A percentile compares a stretch with the other conserved stretches of the same genome.
Conservation (phyloP, 2,329 filamentous ascomycete species). For the Neonectria neomacrospora region DNA sequence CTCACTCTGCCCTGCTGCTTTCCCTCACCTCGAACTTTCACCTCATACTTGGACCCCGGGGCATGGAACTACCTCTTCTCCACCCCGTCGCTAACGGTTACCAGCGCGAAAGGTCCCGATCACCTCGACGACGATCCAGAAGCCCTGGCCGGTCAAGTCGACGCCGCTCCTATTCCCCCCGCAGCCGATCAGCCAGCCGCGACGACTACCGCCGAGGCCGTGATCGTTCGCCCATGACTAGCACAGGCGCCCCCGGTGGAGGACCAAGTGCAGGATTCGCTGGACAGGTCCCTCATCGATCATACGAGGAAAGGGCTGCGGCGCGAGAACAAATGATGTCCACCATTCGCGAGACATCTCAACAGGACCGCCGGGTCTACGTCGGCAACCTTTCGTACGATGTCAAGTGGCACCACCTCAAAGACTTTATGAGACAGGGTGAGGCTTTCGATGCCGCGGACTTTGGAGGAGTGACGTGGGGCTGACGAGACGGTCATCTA, state of each 20-base stretch:
- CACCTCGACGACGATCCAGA: conserved; percentile 83
- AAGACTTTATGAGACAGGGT: conserved; percentile 99
- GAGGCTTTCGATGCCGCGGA: conserved; percentile 55
- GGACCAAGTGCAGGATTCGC: conserved; percentile 75
- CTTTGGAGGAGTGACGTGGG: conserved; percentile 43
- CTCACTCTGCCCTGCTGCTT: conserved; percentile 22
- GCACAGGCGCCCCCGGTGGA: conserved; percentile 74
- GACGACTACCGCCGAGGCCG: conserved; percentile 79
- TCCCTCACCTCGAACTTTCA: conserved; percentile 19
- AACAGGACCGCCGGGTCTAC: conserved; percentile 99
- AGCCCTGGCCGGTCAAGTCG: conserved; percentile 77
- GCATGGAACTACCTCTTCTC: conserved; percentile 32
- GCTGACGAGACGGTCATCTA: conserved; percentile 61
- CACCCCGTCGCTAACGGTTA: conserved; percentile 45
- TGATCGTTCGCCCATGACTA: conserved; percentile 89
- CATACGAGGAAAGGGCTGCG: conserved; percentile 83
- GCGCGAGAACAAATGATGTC: conserved; percentile 97
- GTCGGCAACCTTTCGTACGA: conserved; percentile 99
- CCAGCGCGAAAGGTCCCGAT: conserved; percentile 87
- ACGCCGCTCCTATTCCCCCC: conserved; percentile 82
- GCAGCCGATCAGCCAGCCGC: conserved; percentile 79
- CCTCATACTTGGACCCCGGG: conserved; percentile 24
- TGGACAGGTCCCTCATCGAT: conserved; percentile 71
- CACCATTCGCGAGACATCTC: conserved; percentile 91
- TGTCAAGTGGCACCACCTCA: conserved; percentile 99